Conservation (phyloP, 805 yeast species). For the Saccharomyces jurei region DNA sequence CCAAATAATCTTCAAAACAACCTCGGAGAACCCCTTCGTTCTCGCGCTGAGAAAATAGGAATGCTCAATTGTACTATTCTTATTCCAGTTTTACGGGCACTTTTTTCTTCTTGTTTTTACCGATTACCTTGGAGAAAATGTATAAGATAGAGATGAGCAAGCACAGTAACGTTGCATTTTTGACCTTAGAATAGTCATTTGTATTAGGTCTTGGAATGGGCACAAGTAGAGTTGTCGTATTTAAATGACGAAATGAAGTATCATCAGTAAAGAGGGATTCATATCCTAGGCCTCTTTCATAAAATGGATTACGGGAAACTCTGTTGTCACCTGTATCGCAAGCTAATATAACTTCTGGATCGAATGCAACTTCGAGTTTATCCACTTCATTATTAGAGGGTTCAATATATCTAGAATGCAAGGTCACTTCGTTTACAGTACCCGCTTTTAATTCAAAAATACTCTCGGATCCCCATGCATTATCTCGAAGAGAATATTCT, state of each 20-base stretch:
- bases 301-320: conserved; percentile 32
- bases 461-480: conserved; percentile 40
- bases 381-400: conserved; percentile 28
- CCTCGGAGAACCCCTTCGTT: neutral
- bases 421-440: conserved; percentile 30
- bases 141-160: conserved; percentile 31
- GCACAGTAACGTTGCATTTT: conserved; percentile 30
- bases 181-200: conserved; percentile 25
- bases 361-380: conserved; percentile 21
- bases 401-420: conserved; percentile 45
- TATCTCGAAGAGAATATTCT: conserved; percentile 32
- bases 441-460: conserved; percentile 31
- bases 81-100: neutral
- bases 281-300: conserved; percentile 34
- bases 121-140: conserved; percentile 23
- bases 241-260: conserved; percentile 36
- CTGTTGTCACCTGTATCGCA: conserved; percentile 33
- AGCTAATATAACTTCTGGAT: conserved; percentile 43
- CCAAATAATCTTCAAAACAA: neutral
- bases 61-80: neutral
- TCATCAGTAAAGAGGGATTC: conserved; percentile 41
- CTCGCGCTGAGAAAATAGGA: neutral
- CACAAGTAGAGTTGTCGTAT: conserved; percentile 17
- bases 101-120: neutral
- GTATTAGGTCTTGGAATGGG: conserved; percentile 39